Evolutionary conservation across 208 protist species (phyloP).

Genomic region (Crithidia fasciculata): DNA sequence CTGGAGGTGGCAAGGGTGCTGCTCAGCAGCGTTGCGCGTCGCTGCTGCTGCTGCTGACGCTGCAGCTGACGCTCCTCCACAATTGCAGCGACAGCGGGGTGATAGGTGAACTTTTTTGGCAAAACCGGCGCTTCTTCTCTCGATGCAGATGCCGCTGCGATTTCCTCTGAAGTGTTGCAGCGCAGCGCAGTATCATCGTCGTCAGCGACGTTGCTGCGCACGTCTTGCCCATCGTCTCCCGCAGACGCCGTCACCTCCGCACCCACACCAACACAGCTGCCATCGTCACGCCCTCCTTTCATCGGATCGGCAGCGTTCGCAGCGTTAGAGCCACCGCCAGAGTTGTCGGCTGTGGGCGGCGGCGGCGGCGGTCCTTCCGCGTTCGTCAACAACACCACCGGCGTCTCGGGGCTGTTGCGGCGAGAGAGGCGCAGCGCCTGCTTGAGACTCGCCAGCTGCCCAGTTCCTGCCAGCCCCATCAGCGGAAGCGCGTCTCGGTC

Average conservation of each 20-base stretch:
- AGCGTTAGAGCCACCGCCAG: background rate
- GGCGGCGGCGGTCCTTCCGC: no score
- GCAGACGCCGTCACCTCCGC: background rate
- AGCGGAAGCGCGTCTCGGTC: background rate
- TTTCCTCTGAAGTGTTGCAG: no score
- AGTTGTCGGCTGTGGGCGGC: background rate
- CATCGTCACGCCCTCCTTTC: background rate
- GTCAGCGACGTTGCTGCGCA: no score
- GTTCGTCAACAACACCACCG: background rate
- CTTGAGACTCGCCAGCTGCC: background rate
- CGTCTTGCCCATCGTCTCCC: no score
- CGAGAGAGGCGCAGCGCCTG: background rate
- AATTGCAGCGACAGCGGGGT: conserved; percentile 20
- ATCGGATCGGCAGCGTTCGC: no score
- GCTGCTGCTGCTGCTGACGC: background rate
- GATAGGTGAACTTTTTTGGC: conserved; percentile 9
- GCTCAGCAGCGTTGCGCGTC: background rate
- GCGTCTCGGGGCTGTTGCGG: conserved; percentile 4
- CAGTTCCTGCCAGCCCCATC: background rate
- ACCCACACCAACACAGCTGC: background rate
- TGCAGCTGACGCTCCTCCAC: conserved; percentile 1
- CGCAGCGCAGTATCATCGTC: no score
- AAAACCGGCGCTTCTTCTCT: no score
- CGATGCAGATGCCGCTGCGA: no score
- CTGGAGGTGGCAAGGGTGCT: background rate